phyloP scores from a whole-genome alignment of 129 eudicot species.

The Flaveria sonorensis region DNA sequence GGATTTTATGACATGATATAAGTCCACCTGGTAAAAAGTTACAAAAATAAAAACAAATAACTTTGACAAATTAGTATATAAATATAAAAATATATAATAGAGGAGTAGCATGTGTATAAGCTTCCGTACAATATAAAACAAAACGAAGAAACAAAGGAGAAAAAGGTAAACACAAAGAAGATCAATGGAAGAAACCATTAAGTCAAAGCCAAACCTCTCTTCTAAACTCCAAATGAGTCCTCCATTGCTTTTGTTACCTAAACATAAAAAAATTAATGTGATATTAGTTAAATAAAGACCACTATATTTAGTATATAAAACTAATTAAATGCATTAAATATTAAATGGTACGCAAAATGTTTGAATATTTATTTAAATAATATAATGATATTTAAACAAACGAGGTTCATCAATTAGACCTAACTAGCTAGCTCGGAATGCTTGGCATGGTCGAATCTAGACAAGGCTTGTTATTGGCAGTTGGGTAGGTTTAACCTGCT shows the following conservation, averaged over 20 bases:
- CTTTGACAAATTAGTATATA: neutral
- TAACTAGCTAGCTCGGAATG: neutral
- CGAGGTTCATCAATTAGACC: neutral
- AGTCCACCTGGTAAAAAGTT: too few relatives aligned
- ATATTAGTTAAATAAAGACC: neutral
- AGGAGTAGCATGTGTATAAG: constrained; percentile 28
- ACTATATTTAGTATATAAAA: neutral
- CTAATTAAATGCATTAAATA: neutral
- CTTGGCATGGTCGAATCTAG: neutral
- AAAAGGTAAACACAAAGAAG: constrained; percentile 45
- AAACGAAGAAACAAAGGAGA: constrained; percentile 48
- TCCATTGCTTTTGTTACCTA: constrained; percentile 19
- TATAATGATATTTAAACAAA: neutral
- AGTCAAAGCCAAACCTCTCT: constrained; percentile 43
- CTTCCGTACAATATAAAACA: constrained; percentile 34
- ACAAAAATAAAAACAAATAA: too few relatives aligned
- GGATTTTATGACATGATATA: too few relatives aligned
- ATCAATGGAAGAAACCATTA: constrained; percentile 43
- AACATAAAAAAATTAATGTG: neutral
- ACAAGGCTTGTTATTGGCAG: neutral
- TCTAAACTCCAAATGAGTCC: constrained; percentile 38
- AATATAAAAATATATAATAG: neutral
- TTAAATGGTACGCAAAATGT: neutral
- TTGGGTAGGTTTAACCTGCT: neutral
- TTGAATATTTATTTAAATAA: neutral